phyloP scores from a whole-genome alignment of 2,329 filamentous ascomycete genomes.

The Colletotrichum godetiae region DNA sequence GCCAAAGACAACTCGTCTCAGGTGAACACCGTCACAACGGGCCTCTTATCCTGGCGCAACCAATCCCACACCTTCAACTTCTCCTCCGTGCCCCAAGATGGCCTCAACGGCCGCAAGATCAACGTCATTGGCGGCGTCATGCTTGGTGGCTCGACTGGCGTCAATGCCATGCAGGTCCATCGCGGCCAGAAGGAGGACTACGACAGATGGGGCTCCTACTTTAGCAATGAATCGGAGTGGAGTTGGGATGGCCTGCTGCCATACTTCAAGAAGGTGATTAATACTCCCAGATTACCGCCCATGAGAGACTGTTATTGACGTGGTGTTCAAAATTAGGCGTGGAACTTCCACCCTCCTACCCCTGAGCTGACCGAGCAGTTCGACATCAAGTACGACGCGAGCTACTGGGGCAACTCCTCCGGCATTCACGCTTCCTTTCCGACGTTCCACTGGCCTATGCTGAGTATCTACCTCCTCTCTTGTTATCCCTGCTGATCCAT shows the following conservation, averaged over 20 bases:
- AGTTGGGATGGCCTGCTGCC: constrained; percentile 43
- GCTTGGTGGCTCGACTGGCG: constrained; percentile 43
- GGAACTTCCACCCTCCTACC: constrained; percentile 39
- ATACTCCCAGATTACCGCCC: too few species aligned
- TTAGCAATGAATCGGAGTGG: constrained; percentile 38
- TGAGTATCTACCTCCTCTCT: constrained; percentile 22
- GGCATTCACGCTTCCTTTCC: constrained; percentile 42
- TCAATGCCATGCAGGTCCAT: constrained; percentile 44
- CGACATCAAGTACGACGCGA: constrained; percentile 41
- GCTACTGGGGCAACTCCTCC: constrained; percentile 39
- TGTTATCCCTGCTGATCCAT: neutral
- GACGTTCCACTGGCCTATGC: constrained; percentile 37
- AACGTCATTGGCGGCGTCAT: constrained; percentile 38
- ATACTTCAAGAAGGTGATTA: constrained; percentile 42
- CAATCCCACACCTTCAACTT: constrained; percentile 17
- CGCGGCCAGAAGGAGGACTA: constrained; percentile 43
- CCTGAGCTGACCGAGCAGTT: constrained; percentile 36
- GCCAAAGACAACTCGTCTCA: constrained; percentile 39
- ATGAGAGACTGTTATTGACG: neutral
- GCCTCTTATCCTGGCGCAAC: constrained; percentile 25
- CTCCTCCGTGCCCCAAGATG: constrained; percentile 35
- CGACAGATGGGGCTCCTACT: constrained; percentile 41
- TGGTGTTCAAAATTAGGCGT: constrained; percentile 24
- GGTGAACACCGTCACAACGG: constrained; percentile 37
- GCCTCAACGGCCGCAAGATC: constrained; percentile 31